Percentiles rank a stretch among this genome's conserved stretches.
Evolutionary conservation across 805 yeast species (phyloP).

Genomic region (Lipomyces kockii): DNA sequence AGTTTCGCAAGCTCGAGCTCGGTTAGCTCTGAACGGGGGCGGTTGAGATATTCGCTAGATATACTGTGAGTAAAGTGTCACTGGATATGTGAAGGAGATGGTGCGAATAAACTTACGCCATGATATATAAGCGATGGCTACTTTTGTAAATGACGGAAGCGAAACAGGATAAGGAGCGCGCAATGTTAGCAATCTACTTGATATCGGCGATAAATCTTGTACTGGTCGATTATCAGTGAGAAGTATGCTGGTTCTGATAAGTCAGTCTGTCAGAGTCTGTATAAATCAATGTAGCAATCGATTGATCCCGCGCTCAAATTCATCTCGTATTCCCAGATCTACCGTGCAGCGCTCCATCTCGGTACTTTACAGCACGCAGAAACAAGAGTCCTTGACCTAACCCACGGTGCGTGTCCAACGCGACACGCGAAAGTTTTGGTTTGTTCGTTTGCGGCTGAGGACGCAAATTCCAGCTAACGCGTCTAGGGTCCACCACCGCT

Average conservation of each 20-base stretch:
- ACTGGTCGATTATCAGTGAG: neutral
- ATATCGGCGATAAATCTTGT: too few species aligned
- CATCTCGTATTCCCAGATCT: neutral
- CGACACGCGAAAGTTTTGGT: neutral
- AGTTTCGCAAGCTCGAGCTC: constrained; percentile 77
- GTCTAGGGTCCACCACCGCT: neutral
- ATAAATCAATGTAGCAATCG: neutral
- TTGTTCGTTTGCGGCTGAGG: neutral
- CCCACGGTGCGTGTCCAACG: neutral
- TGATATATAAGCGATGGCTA: neutral
- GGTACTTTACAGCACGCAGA: neutral
- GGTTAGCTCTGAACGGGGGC: constrained; percentile 78
- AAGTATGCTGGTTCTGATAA: neutral
- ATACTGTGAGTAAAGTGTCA: neutral
- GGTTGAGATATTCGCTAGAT: constrained; percentile 65
- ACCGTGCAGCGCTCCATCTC: neutral
- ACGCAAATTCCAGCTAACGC: neutral
- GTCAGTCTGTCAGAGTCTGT: neutral
- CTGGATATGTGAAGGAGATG: too few species aligned
- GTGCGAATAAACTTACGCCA: neutral
- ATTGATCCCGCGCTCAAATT: neutral
- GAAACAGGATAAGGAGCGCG: too few species aligned
- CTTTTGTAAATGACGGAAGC: too few species aligned
- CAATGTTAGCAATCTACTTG: neutral
- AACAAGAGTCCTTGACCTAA: neutral